These are phyloP conservation scores for Solanum medicagineum DNA, from an alignment of 257 asterid species.

Conservation along the genomic window DNA sequence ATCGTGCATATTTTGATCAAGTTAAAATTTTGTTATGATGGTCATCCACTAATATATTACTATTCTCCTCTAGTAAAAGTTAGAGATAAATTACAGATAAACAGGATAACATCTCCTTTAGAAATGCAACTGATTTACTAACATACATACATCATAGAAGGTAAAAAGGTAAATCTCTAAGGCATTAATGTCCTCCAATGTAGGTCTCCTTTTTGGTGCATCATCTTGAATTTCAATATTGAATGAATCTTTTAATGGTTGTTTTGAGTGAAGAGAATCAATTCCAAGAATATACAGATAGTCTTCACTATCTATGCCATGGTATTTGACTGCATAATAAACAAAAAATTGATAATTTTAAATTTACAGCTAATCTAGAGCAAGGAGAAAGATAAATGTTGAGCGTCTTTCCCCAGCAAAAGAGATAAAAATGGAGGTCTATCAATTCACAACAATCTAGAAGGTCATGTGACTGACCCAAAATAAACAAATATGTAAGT, in stretches of 20 bases:
- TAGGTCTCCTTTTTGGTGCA: constrained; percentile 72
- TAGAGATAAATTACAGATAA: neutral
- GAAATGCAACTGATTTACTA: neutral
- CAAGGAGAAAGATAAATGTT: neutral
- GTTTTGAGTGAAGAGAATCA: constrained; percentile 20
- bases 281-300: constrained; percentile 65
- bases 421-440: neutral
- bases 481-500: neutral
- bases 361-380: neutral
- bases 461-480: neutral
- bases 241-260: constrained; percentile 11
- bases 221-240: constrained; percentile 80
- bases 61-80: neutral
- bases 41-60: neutral
- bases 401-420: neutral
- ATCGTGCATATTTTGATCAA: neutral
- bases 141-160: neutral
- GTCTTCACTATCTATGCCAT: constrained; percentile 98
- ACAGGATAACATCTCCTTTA: neutral
- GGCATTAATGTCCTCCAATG: constrained; percentile 93
- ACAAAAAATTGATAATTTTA: neutral
- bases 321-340: constrained; percentile 54
- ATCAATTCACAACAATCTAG: neutral
- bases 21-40: neutral
- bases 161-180: constrained; percentile 47